These are phyloP conservation scores for Tulasnella sp. DNA, from an alignment of 768 basidiomycete genomes.

Conservation along the genomic window DNA sequence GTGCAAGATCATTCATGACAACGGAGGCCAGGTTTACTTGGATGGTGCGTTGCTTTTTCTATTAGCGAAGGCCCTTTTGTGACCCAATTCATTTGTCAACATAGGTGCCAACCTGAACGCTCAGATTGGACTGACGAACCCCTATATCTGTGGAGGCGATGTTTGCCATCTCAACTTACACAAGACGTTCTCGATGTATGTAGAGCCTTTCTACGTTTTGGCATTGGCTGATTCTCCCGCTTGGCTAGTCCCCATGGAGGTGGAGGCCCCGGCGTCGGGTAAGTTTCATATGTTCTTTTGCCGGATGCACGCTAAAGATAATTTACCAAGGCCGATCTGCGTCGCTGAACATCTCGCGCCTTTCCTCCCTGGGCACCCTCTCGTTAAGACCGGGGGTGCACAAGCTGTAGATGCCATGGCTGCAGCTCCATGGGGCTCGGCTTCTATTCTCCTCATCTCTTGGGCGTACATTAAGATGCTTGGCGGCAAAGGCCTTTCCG, in stretches of 20 bases:
- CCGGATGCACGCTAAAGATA: constrained; percentile 6
- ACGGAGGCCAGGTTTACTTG: constrained; percentile 95
- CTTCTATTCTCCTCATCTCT: constrained; percentile 89
- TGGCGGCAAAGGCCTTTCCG: constrained; percentile 79
- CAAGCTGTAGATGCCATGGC: constrained; percentile 77
- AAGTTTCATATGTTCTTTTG: constrained; percentile 21
- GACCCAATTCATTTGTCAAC: background rate
- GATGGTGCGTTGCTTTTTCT: constrained; percentile 42
- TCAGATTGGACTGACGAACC: constrained; percentile 85
- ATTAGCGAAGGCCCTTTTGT: background rate
- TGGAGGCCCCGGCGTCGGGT: constrained; percentile 94
- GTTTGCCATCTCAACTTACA: constrained; percentile 97
- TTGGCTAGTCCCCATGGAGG: constrained; percentile 78
- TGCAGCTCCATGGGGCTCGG: constrained; percentile 86
- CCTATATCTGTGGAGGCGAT: constrained; percentile 90
- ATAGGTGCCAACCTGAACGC: constrained; percentile 84
- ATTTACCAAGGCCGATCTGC: constrained; percentile 61
- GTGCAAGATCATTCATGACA: constrained; percentile 84
- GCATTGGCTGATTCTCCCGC: background rate
- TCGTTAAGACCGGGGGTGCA: constrained; percentile 51
- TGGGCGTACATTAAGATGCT: constrained; percentile 99
- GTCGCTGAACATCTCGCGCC: constrained; percentile 86
- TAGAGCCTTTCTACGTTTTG: background rate
- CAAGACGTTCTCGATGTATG: constrained; percentile 93
- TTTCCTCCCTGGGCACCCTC: constrained; percentile 84